Evolutionary conservation across 768 basidiomycete genomes (phyloP).

Genomic region (Exidia glandulosa): DNA sequence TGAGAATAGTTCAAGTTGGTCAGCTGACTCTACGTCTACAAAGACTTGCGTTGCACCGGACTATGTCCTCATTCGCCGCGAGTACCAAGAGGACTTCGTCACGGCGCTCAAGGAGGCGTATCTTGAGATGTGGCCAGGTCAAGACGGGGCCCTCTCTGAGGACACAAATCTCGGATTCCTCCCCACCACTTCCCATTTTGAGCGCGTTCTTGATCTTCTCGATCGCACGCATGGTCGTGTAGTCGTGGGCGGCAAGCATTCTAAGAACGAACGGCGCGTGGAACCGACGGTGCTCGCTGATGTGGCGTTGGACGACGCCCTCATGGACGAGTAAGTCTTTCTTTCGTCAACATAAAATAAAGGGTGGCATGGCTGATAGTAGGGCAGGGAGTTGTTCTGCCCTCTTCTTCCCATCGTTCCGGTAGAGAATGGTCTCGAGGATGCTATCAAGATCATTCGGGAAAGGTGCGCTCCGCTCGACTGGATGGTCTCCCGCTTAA

Average conservation of each 20-base stretch:
- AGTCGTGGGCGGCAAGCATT: constrained; percentile 39
- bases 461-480: background rate
- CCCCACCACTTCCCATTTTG: constrained; percentile 41
- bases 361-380: background rate
- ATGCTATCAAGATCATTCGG: constrained; percentile 15
- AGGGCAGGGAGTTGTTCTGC: constrained; percentile 25
- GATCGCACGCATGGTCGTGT: constrained; percentile 43
- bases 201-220: constrained; percentile 41
- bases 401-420: constrained; percentile 24
- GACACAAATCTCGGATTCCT: constrained; percentile 34
- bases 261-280: constrained; percentile 32
- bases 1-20: background rate
- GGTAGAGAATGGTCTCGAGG: constrained; percentile 11
- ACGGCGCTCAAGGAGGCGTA: constrained; percentile 33
- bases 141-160: constrained; percentile 29
- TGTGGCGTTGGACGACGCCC: constrained; percentile 40
- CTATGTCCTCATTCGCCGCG: constrained; percentile 31
- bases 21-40: background rate
- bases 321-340: constrained; percentile 30
- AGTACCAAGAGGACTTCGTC: constrained; percentile 37
- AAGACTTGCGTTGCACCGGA: constrained; percentile 23
- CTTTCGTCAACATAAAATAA: background rate
- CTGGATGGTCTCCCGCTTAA: background rate
- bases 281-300: constrained; percentile 51
- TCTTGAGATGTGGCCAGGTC: constrained; percentile 41